Evolutionary conservation across 148 eudicot species (phyloP).

Genomic region (Fagopyrum tataricum): DNA sequence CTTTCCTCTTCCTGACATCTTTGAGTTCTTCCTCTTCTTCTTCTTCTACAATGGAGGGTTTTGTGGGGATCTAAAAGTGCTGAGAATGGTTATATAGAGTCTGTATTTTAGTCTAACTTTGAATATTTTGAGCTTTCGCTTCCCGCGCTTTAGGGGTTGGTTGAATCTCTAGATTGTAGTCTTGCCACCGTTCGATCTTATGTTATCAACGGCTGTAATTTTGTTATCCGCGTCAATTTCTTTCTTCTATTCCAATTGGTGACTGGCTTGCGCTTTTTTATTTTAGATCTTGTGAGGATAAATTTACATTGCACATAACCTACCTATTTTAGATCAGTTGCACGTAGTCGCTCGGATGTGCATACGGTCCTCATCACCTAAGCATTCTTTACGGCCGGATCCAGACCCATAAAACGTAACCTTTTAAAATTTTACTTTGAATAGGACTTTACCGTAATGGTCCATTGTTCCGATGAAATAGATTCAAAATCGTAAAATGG

Average conservation of each 20-base stretch:
- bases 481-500: no score
- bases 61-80: background rate
- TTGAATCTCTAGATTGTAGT: background rate
- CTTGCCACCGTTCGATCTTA: background rate
- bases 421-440: no score
- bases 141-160: background rate
- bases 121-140: background rate
- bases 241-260: background rate
- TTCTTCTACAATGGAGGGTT: background rate
- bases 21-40: background rate
- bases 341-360: background rate
- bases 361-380: no score
- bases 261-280: background rate
- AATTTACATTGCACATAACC: background rate
- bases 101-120: background rate
- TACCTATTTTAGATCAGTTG: background rate
- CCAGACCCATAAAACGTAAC: no score
- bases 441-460: no score
- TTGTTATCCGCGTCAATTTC: background rate
- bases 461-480: no score
- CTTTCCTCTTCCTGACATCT: conserved; percentile 16
- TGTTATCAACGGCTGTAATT: conserved; percentile 7
- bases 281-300: background rate
- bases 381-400: no score
- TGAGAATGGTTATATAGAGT: background rate